Conservation (phyloP, 805 yeast species). For the Starmerella stigmatis region DNA sequence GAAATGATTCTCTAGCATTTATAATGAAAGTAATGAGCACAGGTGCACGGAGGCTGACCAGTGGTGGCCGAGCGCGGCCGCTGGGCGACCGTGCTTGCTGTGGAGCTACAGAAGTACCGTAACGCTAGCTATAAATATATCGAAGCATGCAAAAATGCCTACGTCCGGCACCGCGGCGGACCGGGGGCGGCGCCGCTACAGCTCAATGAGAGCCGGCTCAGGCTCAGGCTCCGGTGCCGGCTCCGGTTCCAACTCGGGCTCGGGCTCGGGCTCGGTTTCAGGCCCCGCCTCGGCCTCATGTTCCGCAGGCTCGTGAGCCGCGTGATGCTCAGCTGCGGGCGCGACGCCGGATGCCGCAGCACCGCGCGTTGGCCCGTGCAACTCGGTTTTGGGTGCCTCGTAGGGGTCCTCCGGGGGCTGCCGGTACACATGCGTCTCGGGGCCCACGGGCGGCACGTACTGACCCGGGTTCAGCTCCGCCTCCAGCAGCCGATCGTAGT, state of each 20-base stretch:
- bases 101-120: no score
- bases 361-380: no score
- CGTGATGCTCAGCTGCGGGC: no score
- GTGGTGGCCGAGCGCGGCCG: no score
- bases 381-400: neutral
- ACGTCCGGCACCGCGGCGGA: no score
- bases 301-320: no score
- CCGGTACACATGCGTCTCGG: neutral
- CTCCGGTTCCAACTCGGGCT: constrained; percentile 8
- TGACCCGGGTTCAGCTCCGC: constrained; percentile 22
- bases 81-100: no score
- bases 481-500: constrained; percentile 24
- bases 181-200: no score
- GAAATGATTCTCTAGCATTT: constrained; percentile 18
- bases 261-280: constrained; percentile 2
- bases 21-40: no score
- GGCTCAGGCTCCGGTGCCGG: constrained; percentile 7
- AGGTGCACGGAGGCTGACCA: no score
- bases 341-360: no score
- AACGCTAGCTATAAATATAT: no score
- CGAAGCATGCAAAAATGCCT: neutral
- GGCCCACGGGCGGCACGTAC: neutral
- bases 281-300: neutral
- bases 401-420: constrained; percentile 6
- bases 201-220: constrained; percentile 16